Conservation (phyloP, 495 filamentous ascomycete genomes). For the Halenospora varia region DNA sequence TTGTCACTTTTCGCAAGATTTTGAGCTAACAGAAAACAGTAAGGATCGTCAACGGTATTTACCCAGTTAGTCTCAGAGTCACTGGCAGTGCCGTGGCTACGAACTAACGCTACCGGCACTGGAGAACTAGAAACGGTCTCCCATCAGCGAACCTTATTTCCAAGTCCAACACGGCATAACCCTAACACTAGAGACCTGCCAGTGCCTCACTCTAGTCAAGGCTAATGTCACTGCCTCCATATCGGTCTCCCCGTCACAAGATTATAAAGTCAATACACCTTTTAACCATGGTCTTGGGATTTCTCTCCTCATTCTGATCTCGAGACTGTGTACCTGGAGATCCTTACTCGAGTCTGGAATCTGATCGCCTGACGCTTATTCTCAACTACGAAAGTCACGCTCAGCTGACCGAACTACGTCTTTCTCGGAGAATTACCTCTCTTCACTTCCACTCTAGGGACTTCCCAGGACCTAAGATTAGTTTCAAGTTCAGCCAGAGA, state of each 20-base stretch:
- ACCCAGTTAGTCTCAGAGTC: neutral
- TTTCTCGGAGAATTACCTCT: neutral
- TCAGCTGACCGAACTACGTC: neutral
- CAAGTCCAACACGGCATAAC: neutral
- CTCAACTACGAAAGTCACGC: neutral
- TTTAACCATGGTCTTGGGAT: neutral
- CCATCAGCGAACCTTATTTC: neutral
- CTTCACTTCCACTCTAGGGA: no score
- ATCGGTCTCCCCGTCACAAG: neutral
- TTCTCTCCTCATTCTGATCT: neutral
- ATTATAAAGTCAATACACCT: neutral
- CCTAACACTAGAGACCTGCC: neutral
- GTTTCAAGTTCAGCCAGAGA: neutral
- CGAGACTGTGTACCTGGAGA: neutral
- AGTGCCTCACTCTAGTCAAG: neutral
- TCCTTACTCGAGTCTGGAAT: neutral
- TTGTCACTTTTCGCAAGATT: neutral
- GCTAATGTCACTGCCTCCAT: neutral
- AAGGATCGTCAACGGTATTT: neutral
- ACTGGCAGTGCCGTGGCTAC: neutral
- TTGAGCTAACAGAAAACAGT: neutral
- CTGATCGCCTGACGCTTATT: neutral
- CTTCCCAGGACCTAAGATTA: no score
- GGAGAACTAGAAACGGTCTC: neutral
- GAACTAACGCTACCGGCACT: neutral